These are phyloP conservation scores for Hordeum marinum DNA, from an alignment of 176 grass and related monocot genomes.

Conservation along the genomic window DNA sequence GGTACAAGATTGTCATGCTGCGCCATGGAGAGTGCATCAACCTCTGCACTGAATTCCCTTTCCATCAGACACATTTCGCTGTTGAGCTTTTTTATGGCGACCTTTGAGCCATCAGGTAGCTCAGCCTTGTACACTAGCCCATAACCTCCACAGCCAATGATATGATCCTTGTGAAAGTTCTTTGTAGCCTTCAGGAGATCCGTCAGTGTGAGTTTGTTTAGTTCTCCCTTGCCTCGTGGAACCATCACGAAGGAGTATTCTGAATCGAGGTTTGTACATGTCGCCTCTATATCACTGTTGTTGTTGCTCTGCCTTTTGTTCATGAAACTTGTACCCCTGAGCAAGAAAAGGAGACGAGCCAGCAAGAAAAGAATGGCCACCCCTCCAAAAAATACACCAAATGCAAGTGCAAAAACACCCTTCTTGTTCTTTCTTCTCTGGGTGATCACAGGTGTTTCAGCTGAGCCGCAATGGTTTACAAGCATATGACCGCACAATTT, in stretches of 20 bases:
- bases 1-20: constrained; percentile 65
- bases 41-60: constrained; percentile 63
- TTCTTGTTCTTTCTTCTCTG: background rate
- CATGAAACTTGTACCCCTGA: background rate
- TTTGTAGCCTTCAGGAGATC: constrained; percentile 64
- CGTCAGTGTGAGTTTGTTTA: constrained; percentile 18
- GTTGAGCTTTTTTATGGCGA: constrained; percentile 58
- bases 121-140: constrained; percentile 74
- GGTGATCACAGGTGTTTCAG: background rate
- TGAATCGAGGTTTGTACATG: background rate
- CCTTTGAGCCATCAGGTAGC: constrained; percentile 32
- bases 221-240: background rate
- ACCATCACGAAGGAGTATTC: constrained; percentile 26
- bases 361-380: constrained; percentile 23
- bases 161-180: constrained; percentile 59
- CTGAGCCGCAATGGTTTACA: constrained; percentile 18
- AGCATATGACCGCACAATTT: constrained; percentile 46
- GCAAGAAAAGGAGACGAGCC: constrained; percentile 4
- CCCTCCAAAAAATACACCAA: constrained; percentile 39
- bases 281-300: background rate
- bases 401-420: constrained; percentile 14
- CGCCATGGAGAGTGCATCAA: constrained; percentile 47
- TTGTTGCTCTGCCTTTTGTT: background rate
- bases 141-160: constrained; percentile 63
- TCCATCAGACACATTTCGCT: constrained; percentile 51